A percentile compares a stretch with the other conserved stretches of the same genome.
Conservation (phyloP, 768 basidiomycete species). For the Calocybe cyanea region DNA sequence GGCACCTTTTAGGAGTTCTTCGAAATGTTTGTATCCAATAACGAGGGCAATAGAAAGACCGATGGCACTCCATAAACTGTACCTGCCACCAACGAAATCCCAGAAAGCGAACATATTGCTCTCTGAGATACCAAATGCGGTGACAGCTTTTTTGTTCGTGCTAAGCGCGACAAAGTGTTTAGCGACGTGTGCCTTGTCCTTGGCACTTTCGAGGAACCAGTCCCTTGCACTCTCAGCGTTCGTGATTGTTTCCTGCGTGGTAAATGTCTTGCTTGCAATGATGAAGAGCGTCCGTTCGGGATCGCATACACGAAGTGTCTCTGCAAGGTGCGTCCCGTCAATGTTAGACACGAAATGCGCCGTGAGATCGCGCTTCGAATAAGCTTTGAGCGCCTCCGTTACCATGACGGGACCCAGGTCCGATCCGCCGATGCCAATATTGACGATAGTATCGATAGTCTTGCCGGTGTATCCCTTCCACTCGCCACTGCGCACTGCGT, state of each 20-base stretch:
- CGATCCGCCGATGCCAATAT: slow-evolving; percentile 98
- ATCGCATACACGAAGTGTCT: slow-evolving; percentile 76
- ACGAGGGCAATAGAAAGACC: slow-evolving; percentile 91
- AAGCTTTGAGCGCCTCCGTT: slow-evolving; percentile 93
- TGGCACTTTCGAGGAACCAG: slow-evolving; percentile 88
- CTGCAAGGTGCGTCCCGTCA: slow-evolving; percentile 95
- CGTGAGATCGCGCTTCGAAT: slow-evolving; percentile 83
- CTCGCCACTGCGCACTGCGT: slow-evolving; percentile 75
- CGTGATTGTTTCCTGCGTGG: slow-evolving; percentile 99
- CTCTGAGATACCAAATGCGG: slow-evolving; percentile 85
- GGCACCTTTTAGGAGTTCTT: slow-evolving; percentile 83
- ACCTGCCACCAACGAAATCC: slow-evolving; percentile 99
- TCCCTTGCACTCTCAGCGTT: slow-evolving; percentile 91
- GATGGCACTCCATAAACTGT: slow-evolving; percentile 98
- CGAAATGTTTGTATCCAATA: slow-evolving; percentile 94
- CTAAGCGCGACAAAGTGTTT: slow-evolving; percentile 99
- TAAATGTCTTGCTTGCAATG: slow-evolving; percentile 98
- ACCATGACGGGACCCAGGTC: slow-evolving; percentile 99
- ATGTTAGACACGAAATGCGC: slow-evolving; percentile 95
- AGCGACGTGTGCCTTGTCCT: slow-evolving; percentile 88
- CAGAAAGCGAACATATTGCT: slow-evolving; percentile 99
- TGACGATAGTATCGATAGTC: slow-evolving; percentile 89
- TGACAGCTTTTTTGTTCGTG: slow-evolving; percentile 93
- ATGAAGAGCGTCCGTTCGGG: slow-evolving; percentile 96
- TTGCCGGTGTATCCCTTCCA: slow-evolving; percentile 99